Base-by-base conservation (phyloP, 768 basidiomycete genomes). In the Lentinula sp. region DNA sequence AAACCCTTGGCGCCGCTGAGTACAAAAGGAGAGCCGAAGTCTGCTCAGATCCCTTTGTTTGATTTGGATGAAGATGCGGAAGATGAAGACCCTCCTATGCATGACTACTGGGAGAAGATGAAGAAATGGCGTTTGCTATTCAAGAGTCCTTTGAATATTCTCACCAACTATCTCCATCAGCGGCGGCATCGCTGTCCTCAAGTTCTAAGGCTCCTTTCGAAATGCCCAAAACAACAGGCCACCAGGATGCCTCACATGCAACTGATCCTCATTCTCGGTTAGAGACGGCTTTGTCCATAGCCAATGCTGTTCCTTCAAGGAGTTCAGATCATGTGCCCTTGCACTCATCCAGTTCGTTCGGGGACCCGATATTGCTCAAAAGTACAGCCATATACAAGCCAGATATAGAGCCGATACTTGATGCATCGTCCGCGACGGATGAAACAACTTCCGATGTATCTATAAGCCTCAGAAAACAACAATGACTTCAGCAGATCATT, bases 231-330 rank as follows among this genome's bases (percentile, higher is more conserved):
- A 7, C 1, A 21, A 11, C 18, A 21, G 21, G 21, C 6, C 18
- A 31, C 4, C 50, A 51, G 50, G 50, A 51, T 51, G 31, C 50
- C 15, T 10, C 28, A 18, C 73, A 75, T 13, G 77, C 78, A 37
- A 78, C 82, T 7, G 81, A 32, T 1, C 16, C 79, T 35, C 79
- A 80, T 2, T 85, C 78, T 21, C 78, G 85, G 18, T 72, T 90
- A n/a, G 85, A 86, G 65, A 87, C 87, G 1, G 85, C 81, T 1
- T 70, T 91, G 32, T 80, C 87, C 9, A 84, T 91, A 46, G 89
- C 83, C 16, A 85, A 85, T 57, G 79, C 86, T 7, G 78, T 78
- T 5, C 76, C 77, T 13, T 70, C 71, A 56, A 9, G 52, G 8
- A 54, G 11, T 16, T 39, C 52, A 21, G 52, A 37, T 35, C 52